Percentiles rank a stretch among this genome's conserved stretches.
These are phyloP conservation scores for Narthecium ossifragum DNA, from an alignment of 106 monocot genomes.

Conservation along the genomic window DNA sequence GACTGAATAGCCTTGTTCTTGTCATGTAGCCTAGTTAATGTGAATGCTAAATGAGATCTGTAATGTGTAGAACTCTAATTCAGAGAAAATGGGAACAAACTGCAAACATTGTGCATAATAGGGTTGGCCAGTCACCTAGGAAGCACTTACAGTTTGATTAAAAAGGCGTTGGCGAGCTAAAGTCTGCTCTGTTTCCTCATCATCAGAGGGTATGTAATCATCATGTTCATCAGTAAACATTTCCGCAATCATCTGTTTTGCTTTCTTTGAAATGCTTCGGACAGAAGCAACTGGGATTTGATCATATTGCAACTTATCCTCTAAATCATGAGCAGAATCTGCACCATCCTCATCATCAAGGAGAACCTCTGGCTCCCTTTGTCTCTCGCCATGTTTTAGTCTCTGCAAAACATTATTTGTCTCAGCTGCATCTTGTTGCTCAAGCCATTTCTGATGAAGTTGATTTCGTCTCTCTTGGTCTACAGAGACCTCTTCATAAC, in stretches of 20 bases:
- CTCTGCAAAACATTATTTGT: slow-evolving; percentile 75
- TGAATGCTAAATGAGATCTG: background rate
- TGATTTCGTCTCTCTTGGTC: slow-evolving; percentile 72
- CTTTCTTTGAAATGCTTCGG: slow-evolving; percentile 32
- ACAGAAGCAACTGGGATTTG: slow-evolving; percentile 17
- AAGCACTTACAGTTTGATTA: slow-evolving; percentile 45
- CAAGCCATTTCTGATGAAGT: slow-evolving; percentile 96
- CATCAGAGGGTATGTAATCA: slow-evolving; percentile 67
- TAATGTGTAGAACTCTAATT: background rate
- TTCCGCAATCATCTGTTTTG: slow-evolving; percentile 65
- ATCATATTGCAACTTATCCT: slow-evolving; percentile 21
- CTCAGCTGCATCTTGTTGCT: slow-evolving; percentile 77
- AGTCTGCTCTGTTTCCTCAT: slow-evolving; percentile 70
- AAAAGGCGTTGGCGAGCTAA: slow-evolving; percentile 52
- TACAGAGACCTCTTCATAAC: slow-evolving; percentile 51
- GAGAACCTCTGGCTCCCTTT: slow-evolving; percentile 18
- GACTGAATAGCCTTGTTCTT: background rate
- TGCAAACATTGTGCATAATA: too few species aligned
- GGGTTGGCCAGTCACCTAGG: too few species aligned
- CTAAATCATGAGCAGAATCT: slow-evolving; percentile 8
- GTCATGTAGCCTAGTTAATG: background rate
- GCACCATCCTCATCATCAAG: slow-evolving; percentile 36
- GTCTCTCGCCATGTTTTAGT: slow-evolving; percentile 29
- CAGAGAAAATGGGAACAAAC: background rate
- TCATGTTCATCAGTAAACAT: slow-evolving; percentile 80